Evolutionary conservation across 2,329 filamentous ascomycete genomes (phyloP).

Genomic region (Elsinoe batatas): DNA sequence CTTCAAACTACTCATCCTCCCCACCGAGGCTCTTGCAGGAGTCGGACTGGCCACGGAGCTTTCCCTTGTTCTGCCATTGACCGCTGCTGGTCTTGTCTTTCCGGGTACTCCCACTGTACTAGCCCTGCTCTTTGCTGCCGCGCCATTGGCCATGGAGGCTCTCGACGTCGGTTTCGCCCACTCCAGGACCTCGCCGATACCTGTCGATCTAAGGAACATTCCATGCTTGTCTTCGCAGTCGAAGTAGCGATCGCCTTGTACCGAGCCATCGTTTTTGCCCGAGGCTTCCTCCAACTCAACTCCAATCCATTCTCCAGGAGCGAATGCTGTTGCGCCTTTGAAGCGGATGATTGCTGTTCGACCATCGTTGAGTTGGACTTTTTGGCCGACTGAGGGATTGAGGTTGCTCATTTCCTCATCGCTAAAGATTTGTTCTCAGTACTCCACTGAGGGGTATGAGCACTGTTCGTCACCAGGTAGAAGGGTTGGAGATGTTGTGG

Average conservation of each 20-base stretch:
- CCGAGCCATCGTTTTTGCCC: slow-evolving; percentile 90
- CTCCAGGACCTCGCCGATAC: slow-evolving; percentile 45
- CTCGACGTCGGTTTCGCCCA: slow-evolving; percentile 19
- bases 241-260: slow-evolving; percentile 82
- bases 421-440: neutral
- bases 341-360: slow-evolving; percentile 71
- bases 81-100: slow-evolving; percentile 16
- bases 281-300: slow-evolving; percentile 72
- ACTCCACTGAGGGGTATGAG: neutral
- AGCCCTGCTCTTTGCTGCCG: slow-evolving; percentile 31
- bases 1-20: slow-evolving; percentile 37
- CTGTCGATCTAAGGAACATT: slow-evolving; percentile 77
- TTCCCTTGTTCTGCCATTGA: slow-evolving; percentile 19
- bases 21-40: slow-evolving; percentile 48
- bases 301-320: slow-evolving; percentile 77
- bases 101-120: slow-evolving; percentile 28
- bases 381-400: slow-evolving; percentile 50
- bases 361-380: slow-evolving; percentile 68
- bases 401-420: slow-evolving; percentile 23
- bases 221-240: slow-evolving; percentile 60
- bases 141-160: slow-evolving; percentile 22
- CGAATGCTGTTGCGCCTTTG: slow-evolving; percentile 69
- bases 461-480: no score
- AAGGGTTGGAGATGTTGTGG: neutral
- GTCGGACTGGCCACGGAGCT: slow-evolving; percentile 58